Base-by-base conservation (phyloP, 83 land plant species). In the Diphasiastrum complanatum region DNA sequence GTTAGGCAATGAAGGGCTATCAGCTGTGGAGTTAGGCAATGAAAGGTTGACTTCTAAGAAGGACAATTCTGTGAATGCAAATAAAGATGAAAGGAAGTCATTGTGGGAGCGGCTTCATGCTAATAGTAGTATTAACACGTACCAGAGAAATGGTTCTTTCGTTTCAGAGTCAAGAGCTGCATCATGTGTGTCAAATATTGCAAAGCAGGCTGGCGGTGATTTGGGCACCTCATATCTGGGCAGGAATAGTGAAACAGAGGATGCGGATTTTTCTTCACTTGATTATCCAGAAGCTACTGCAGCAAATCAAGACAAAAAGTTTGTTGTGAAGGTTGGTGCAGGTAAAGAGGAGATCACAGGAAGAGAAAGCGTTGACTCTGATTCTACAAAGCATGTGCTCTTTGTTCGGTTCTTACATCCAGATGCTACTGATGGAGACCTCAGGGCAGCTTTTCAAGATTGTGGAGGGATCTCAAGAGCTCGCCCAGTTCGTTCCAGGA, bases 381-480 rank as follows among this genome's bases (percentile, higher is more conserved):
- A 4, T 12, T 32, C 25, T 18, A 45, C 14, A 26, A 63, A 48
- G 33, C 70, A 70, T 51, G 74, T 69, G 18, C 67, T 70, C 5
- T 70, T 63, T 33, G 61, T 70, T 4, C 51, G 74, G 24, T 70
- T 66, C 37, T 34, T 70, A 31, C 51, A 43, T 16, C 60, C 61
- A 1, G 45, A 36, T 45, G 69, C 74, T 26, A 64, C 74, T 31
- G 70, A 69, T 22, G 69, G 30, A 19, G 74, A 70, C 38, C 56
- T 70, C 36, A 38, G 34, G 50, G 51, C 51, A 32, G 68, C 74
- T 5, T 70, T 70, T 54, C 47, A 22, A 40, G 74, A 70, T 33
- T 70, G 74, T 43, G 74, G 74, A 33, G 74, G 64, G 37, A 64
- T 70, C 22, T 33, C 53, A 4, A 51, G 74, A 65, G 61, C 66